Base-by-base conservation (phyloP, 352 stramenopile species). In the Pythium brachiatum region DNA sequence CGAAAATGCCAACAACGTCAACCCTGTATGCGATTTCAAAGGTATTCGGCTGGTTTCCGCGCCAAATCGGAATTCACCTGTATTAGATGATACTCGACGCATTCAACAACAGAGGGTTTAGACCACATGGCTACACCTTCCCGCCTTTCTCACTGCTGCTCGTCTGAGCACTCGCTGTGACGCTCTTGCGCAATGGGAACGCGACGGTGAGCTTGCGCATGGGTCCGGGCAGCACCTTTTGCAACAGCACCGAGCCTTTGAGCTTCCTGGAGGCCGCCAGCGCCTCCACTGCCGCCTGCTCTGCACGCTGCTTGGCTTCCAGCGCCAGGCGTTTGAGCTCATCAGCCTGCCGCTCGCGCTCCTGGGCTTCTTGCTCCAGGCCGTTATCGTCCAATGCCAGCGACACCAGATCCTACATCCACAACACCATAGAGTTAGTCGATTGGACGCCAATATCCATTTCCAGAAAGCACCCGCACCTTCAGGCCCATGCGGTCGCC, bases 401-500 rank as follows among this genome's bases (percentile, higher is more conserved):
- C 5, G 57, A 44, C 13, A 90, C 72, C 13, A 90, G 70, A 29
- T 90, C 80, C 74, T 90, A 60, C 21, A 54, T 12, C 52, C n/a
- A n/a, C n/a, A n/a, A n/a, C n/a, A n/a, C n/a, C 23, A 48, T 38
- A 16, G 20, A 13, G 23, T 50, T 4, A 32, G 34, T 34, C 7
- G 18, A 23, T 43, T n/a, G n/a, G n/a, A n/a, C n/a, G n/a, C n/a
- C 11, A 27, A 7, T 21, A 53, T 26, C n/a, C 5, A n/a, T 29
- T 3, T 7, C 7, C 21, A 21, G n/a, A 20, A 29, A 55, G n/a
- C n/a, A n/a, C n/a, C n/a, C 58, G n/a, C 26, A 88, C 78, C 36
- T 69, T 70, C 7, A 90, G 73, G 0, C 82, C 82, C 41, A 81
- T 78, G 57, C 80, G 80, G 53, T 90, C 82, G 12, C 78, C 79